Evolutionary conservation across 176 grass and related monocot genomes (phyloP).

Genomic region (Pontederia crassipes): DNA sequence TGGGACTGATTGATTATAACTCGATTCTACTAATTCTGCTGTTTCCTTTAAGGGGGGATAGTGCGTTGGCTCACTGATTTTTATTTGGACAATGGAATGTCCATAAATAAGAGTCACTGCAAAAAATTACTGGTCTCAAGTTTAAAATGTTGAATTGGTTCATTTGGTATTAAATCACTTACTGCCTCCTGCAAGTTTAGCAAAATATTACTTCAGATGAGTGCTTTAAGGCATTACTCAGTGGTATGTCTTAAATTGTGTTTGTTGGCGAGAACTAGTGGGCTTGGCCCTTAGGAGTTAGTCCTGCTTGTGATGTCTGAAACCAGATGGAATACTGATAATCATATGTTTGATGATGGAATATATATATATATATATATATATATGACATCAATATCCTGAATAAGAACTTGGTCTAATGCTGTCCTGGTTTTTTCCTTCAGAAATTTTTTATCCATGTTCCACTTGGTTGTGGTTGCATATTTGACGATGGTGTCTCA

Average conservation of each 20-base stretch:
- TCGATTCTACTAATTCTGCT: too few relatives aligned
- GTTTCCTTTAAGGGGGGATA: too few relatives aligned
- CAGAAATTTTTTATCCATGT: neutral
- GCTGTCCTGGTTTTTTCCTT: too few relatives aligned
- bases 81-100: too few relatives aligned
- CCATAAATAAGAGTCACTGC: too few relatives aligned
- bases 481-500: neutral
- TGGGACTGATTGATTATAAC: too few relatives aligned
- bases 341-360: neutral
- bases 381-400: neutral
- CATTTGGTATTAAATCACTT: neutral
- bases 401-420: neutral
- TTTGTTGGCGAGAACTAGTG: neutral
- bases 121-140: too few relatives aligned
- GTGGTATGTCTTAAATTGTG: neutral
- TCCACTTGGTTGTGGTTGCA: neutral
- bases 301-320: neutral
- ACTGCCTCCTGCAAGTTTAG: neutral
- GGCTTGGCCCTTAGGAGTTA: neutral
- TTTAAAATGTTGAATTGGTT: neutral
- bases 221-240: too few relatives aligned
- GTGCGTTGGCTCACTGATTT: too few relatives aligned
- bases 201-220: too few relatives aligned
- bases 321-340: neutral
- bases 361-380: neutral